phyloP scores from a whole-genome alignment of 1,284 basidiomycete species.

The Puccinia polysora region DNA sequence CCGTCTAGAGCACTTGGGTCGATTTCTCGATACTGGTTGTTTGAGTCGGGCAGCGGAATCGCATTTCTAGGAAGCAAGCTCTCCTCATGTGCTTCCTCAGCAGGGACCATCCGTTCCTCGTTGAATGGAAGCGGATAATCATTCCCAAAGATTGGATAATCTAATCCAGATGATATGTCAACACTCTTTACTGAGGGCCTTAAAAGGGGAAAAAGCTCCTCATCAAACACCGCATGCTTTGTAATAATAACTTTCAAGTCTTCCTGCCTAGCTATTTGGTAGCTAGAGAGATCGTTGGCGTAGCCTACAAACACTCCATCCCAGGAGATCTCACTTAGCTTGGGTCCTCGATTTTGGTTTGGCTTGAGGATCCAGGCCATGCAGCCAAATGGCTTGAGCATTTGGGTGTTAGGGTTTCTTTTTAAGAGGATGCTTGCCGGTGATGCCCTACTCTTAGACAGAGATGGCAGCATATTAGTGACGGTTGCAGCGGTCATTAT shows the following conservation, averaged over 20 bases:
- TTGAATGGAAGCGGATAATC: no score
- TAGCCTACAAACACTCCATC: neutral
- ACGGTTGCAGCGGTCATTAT: slow-evolving; percentile 45
- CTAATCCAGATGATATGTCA: no score
- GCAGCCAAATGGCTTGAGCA: neutral
- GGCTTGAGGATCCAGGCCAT: neutral
- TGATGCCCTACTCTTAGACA: neutral
- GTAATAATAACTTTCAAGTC: neutral
- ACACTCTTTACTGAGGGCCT: no score
- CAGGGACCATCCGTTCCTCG: no score
- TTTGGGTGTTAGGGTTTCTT: neutral
- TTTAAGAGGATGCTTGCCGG: neutral
- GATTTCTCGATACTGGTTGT: no score
- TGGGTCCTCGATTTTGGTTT: neutral
- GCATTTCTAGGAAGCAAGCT: no score
- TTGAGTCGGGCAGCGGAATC: no score
- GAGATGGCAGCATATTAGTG: neutral
- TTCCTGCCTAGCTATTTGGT: neutral
- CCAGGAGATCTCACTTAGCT: neutral
- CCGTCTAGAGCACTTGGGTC: no score
- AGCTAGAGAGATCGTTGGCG: neutral
- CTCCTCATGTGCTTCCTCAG: no score
- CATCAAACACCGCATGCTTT: neutral
- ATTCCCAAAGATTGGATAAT: no score
- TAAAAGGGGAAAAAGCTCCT: neutral